Evolutionary conservation across 768 basidiomycete species (phyloP), one percentile per base, ranked within the genome.

Genomic region (Xerocomellus intermedius): DNA sequence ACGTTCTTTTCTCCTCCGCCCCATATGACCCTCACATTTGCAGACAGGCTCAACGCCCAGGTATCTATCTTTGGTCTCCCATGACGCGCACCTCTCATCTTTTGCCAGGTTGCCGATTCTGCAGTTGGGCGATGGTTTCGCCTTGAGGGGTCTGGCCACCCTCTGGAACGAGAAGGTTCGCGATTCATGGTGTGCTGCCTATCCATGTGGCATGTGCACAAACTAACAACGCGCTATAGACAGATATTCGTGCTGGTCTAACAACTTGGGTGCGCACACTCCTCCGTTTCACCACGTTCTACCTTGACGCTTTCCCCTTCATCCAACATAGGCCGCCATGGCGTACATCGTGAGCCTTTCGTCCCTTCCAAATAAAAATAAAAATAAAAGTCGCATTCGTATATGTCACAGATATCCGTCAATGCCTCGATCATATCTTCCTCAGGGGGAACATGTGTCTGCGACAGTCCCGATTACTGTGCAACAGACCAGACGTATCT

Each of bases 371-470:
- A 33, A 17, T 1, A 8, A 17, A 21, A 8, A 3, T 3, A 2
- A 3, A 21, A 8, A 28, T n/a, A 0, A 22, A 21, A 0, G 12
- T 37, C 51, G 58, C 49, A 55, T 58, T 48, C 14, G 28, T 32
- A 21, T 33, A 4, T 16, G 5, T 17, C 57, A 21, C 9, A 90
- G 87, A 90, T 91, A 57, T 88, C 89, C 24, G 91, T 94, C 64
- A 94, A 94, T 64, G 89, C 91, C 6, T 76, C 85, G 16, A 91
- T 94, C 59, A 67, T 94, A 33, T 77, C 83, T 3, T 83, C 86
- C 61, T 80, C 86, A 2, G 92, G 91, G 43, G 92, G 91, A 51
- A 86, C 90, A 5, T 94, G 91, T 63, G 87, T 82, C 38, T 94
- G 91, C 74, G 75, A 81, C 2, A 73, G 81, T 0, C 68, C 74